A percentile compares a stretch with the other conserved stretches of the same genome.
Evolutionary conservation across 164 flowering plant species (phyloP).

Genomic region (Kalanchoe fedtschenkoi): DNA sequence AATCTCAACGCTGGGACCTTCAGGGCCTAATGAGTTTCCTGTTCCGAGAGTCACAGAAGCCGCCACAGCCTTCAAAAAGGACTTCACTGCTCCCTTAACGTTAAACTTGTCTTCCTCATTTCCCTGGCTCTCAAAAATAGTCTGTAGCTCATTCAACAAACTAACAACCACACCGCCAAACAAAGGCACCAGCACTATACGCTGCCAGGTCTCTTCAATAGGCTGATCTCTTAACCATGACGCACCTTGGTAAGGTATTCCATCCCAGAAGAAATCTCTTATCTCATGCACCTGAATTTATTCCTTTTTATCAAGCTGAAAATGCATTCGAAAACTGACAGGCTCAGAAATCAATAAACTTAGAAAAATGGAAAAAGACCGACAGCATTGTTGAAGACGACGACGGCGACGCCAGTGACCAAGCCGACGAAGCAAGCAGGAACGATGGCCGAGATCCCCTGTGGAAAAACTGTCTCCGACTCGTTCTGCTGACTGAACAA

Average conservation of each 20-base stretch:
- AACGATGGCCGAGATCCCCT: slow-evolving; percentile 29
- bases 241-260: slow-evolving; percentile 75
- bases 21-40: slow-evolving; percentile 93
- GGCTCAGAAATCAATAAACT: not conserved
- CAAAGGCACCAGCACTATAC: slow-evolving; percentile 58
- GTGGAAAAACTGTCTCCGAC: slow-evolving; percentile 9
- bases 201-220: slow-evolving; percentile 39
- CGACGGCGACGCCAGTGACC: slow-evolving; percentile 72
- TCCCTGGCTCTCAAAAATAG: slow-evolving; percentile 17
- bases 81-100: slow-evolving; percentile 34
- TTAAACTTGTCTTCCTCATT: slow-evolving; percentile 7
- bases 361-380: not conserved
- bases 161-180: slow-evolving; percentile 72
- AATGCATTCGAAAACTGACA: not conserved
- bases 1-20: slow-evolving; percentile 97
- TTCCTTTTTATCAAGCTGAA: not conserved
- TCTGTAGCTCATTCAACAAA: slow-evolving; percentile 35
- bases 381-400: slow-evolving; percentile 65
- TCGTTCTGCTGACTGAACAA: not conserved
- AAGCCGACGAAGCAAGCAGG: slow-evolving; percentile 76
- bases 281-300: slow-evolving; percentile 60
- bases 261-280: slow-evolving; percentile 81
- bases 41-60: slow-evolving; percentile 87
- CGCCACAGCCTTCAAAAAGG: slow-evolving; percentile 64
- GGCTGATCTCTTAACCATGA: slow-evolving; percentile 85